These are phyloP conservation scores for Geum urbanum DNA, from an alignment of 306 rosid genomes.

Conservation along the genomic window DNA sequence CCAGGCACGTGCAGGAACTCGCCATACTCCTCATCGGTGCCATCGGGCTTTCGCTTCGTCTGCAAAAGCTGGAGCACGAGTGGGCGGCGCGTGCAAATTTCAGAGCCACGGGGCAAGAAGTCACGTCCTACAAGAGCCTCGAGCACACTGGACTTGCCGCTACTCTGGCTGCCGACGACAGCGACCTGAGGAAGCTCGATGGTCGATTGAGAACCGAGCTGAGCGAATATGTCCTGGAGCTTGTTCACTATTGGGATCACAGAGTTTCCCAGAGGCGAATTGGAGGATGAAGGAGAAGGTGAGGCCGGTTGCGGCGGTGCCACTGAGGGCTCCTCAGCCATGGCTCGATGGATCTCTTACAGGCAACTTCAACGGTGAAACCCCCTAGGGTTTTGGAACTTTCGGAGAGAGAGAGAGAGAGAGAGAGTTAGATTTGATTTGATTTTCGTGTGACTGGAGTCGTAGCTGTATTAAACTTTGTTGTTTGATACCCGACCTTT, in stretches of 20 bases:
- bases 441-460: slow-evolving; percentile 12
- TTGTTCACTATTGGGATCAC: slow-evolving; percentile 89
- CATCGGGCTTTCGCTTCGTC: slow-evolving; percentile 54
- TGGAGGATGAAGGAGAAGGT: slow-evolving; percentile 29
- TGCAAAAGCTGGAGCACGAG: slow-evolving; percentile 93
- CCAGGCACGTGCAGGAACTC: slow-evolving; percentile 92
- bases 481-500: too few relatives aligned
- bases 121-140: slow-evolving; percentile 96
- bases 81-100: slow-evolving; percentile 88
- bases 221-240: slow-evolving; percentile 91
- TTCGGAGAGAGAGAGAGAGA: slow-evolving; percentile 2
- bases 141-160: slow-evolving; percentile 98
- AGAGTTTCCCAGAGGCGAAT: slow-evolving; percentile 67
- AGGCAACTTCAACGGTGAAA: slow-evolving; percentile 5
- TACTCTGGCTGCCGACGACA: slow-evolving; percentile 97
- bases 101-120: slow-evolving; percentile 88
- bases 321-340: slow-evolving; percentile 73
- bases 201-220: slow-evolving; percentile 83
- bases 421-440: slow-evolving; percentile 2
- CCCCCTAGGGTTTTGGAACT: slow-evolving; percentile 45
- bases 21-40: slow-evolving; percentile 77
- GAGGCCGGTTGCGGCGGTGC: slow-evolving; percentile 18
- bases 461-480: background rate
- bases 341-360: slow-evolving; percentile 36
- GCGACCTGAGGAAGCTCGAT: slow-evolving; percentile 98